These are phyloP conservation scores for Moesziomyces parantarcticus DNA, from an alignment of 1,284 basidiomycete species.

Conservation along the genomic window DNA sequence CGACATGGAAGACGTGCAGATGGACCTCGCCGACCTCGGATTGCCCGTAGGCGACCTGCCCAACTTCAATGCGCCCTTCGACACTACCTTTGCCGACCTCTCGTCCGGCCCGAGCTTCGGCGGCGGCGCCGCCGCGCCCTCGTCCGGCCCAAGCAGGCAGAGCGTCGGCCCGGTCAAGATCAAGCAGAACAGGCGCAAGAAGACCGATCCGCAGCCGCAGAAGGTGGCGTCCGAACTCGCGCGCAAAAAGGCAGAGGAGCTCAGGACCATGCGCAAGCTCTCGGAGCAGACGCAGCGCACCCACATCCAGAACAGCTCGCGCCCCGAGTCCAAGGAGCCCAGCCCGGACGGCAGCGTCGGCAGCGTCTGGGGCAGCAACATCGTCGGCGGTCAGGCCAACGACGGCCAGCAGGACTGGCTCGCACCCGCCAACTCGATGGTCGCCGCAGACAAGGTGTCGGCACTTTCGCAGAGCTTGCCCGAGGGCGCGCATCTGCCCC, in stretches of 20 bases:
- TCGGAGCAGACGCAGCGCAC: slow-evolving; percentile 49
- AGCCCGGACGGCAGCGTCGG: slow-evolving; percentile 31
- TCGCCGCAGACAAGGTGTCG: slow-evolving; percentile 1
- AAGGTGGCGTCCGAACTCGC: slow-evolving; percentile 43
- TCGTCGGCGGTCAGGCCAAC: neutral
- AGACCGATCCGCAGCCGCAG: slow-evolving; percentile 38
- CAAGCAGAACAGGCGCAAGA: slow-evolving; percentile 41
- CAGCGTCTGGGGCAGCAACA: slow-evolving; percentile 15
- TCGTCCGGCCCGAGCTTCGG: neutral
- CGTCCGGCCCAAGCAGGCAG: slow-evolving; percentile 17
- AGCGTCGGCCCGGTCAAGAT: slow-evolving; percentile 21
- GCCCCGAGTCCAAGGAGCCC: slow-evolving; percentile 29
- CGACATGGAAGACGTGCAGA: slow-evolving; percentile 46
- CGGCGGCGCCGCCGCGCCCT: neutral
- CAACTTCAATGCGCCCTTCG: slow-evolving; percentile 49
- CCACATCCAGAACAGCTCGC: slow-evolving; percentile 34
- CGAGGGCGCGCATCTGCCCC: slow-evolving; percentile 31
- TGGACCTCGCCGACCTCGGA: slow-evolving; percentile 41
- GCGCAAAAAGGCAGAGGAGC: slow-evolving; percentile 44
- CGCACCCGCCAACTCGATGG: slow-evolving; percentile 18
- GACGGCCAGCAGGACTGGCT: slow-evolving; percentile 38
- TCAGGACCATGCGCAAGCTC: slow-evolving; percentile 35
- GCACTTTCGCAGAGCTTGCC: slow-evolving; percentile 26
- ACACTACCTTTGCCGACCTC: slow-evolving; percentile 21
- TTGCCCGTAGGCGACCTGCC: slow-evolving; percentile 28